phyloP scores from a whole-genome alignment of 306 rosid species.

The Sechiopsis laciniata region DNA sequence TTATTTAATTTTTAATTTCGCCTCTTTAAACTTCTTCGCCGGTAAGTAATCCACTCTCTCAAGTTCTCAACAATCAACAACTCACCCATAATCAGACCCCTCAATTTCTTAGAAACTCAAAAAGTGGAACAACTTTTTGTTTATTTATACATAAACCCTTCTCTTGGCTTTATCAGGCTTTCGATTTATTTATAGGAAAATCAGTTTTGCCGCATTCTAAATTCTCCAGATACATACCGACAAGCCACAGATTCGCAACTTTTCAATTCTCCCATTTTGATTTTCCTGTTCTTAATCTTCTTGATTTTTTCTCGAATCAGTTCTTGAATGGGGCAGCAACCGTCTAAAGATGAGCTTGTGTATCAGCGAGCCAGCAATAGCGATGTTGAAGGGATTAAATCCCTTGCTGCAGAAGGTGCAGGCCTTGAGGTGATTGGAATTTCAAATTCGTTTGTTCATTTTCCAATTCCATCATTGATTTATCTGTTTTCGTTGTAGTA shows the following conservation, averaged over 20 bases:
- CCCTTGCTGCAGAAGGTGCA: constrained; percentile 71
- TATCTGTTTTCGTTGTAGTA: background rate
- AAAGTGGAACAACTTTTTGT: background rate
- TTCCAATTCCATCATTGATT: background rate
- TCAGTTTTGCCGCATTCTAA: background rate
- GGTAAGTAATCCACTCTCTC: background rate
- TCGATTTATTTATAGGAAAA: background rate
- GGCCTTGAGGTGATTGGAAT: constrained; percentile 59
- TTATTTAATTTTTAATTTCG: background rate
- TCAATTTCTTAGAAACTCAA: background rate
- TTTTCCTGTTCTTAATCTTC: background rate
- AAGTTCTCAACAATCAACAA: background rate
- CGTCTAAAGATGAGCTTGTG: constrained; percentile 69
- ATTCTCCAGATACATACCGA: background rate
- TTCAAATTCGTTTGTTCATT: background rate
- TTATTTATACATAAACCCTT: background rate
- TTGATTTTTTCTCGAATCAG: background rate
- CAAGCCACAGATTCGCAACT: background rate
- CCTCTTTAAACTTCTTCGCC: background rate
- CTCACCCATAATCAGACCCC: background rate
- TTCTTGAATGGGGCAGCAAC: constrained; percentile 59
- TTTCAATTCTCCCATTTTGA: background rate
- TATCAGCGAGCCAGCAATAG: constrained; percentile 73
- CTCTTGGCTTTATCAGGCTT: background rate
- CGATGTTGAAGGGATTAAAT: constrained; percentile 61